Percentiles rank a stretch among this genome's conserved stretches.
These are phyloP conservation scores for Epichloe uncinata DNA, from an alignment of 2,329 filamentous ascomycete species.

Conservation along the genomic window DNA sequence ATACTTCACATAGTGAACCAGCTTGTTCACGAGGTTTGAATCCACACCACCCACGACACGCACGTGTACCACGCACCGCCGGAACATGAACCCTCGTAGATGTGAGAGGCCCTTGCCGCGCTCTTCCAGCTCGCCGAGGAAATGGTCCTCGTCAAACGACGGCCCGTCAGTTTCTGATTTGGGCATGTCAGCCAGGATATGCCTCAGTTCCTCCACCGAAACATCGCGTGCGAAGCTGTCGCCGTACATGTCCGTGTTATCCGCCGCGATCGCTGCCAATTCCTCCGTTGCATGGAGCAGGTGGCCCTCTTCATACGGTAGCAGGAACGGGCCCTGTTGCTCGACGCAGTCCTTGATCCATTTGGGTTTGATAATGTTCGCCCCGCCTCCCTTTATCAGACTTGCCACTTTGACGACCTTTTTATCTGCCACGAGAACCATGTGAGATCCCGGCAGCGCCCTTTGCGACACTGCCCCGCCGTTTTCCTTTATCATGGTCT, in stretches of 20 bases:
- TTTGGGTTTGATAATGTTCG: conserved; percentile 61
- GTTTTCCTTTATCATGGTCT: conserved; percentile 68
- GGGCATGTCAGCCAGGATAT: conserved; percentile 36
- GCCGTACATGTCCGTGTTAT: conserved; percentile 60
- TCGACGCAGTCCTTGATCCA: conserved; percentile 79
- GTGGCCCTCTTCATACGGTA: conserved; percentile 50
- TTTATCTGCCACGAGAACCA: conserved; percentile 68
- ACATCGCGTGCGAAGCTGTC: conserved; percentile 74
- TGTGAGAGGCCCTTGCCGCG: conserved; percentile 39
- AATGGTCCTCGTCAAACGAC: conserved; percentile 31
- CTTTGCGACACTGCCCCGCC: conserved; percentile 71
- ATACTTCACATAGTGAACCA: conserved; percentile 51
- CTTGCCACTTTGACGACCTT: conserved; percentile 71
- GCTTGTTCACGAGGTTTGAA: conserved; percentile 24
- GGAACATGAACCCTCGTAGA: conserved; percentile 40
- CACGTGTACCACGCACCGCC: conserved; percentile 30
- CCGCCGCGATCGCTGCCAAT: conserved; percentile 38
- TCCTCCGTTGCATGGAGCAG: conserved; percentile 55
- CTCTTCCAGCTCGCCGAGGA: conserved; percentile 42
- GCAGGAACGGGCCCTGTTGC: conserved; percentile 42
- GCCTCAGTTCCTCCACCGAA: conserved; percentile 46
- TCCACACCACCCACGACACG: conserved; percentile 16
- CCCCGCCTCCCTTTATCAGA: conserved; percentile 56
- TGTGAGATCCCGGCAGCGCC: conserved; percentile 45
- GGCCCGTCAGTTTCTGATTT: conserved; percentile 27